phyloP scores from a whole-genome alignment of 2,329 filamentous ascomycete genomes.

The Tolypocladium amazonense region DNA sequence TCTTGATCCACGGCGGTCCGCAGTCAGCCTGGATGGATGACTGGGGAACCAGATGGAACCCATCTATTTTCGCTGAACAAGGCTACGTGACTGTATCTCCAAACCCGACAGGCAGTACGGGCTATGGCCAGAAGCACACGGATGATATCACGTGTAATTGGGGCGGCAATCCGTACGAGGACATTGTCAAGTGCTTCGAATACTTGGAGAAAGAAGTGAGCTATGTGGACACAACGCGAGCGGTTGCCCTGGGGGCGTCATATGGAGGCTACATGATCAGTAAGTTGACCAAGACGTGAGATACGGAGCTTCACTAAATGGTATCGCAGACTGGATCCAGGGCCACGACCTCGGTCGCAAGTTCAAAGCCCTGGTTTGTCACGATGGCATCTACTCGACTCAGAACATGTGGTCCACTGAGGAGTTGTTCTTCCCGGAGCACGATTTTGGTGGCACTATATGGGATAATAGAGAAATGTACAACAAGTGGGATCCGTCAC shows the following conservation, averaged over 20 bases:
- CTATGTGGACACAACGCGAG: conserved; percentile 57
- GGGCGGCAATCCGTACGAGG: conserved; percentile 77
- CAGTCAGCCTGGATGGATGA: conserved; percentile 65
- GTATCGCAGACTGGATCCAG: conserved; percentile 68
- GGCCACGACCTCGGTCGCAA: conserved; percentile 71
- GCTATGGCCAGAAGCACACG: conserved; percentile 68
- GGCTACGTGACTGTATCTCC: conserved; percentile 75
- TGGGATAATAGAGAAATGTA: conserved; percentile 55
- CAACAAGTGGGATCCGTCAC: conserved; percentile 59
- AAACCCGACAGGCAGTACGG: conserved; percentile 75
- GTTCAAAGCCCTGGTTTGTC: conserved; percentile 81
- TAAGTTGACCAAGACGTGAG: conserved; percentile 18
- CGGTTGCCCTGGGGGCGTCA: conserved; percentile 65
- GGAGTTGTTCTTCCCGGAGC: conserved; percentile 60
- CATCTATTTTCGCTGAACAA: conserved; percentile 76
- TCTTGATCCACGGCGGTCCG: conserved; percentile 75
- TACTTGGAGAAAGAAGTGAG: conserved; percentile 55
- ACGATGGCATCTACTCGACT: conserved; percentile 76
- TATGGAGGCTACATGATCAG: conserved; percentile 72
- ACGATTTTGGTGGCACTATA: conserved; percentile 53
- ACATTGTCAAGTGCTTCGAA: conserved; percentile 70
- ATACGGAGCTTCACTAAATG: conserved; percentile 11
- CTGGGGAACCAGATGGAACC: conserved; percentile 81
- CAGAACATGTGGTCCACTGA: conserved; percentile 54
- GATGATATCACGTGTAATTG: conserved; percentile 72